Percentiles rank a stretch among this genome's conserved stretches.
Conservation (phyloP, 148 eudicot genomes). For the Rhododendron molle region DNA sequence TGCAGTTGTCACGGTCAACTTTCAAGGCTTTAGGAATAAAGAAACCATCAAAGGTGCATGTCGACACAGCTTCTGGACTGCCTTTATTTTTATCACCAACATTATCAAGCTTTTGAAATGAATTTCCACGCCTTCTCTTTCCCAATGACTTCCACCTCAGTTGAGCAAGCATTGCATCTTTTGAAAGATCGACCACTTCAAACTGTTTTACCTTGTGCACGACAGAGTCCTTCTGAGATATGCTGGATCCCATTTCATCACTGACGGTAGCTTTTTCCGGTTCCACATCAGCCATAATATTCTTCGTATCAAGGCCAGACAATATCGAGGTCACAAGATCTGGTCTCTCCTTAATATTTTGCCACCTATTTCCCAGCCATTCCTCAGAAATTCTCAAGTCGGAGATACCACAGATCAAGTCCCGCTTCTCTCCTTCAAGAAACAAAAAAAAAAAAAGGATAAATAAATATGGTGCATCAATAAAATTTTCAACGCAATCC, state of each 20-base stretch:
- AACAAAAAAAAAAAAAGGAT: background rate
- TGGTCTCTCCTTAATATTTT: slow-evolving; percentile 41
- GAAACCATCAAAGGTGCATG: slow-evolving; percentile 16
- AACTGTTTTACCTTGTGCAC: slow-evolving; percentile 12
- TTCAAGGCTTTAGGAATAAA: slow-evolving; percentile 23
- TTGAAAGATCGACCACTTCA: slow-evolving; percentile 36
- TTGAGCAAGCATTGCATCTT: slow-evolving; percentile 46
- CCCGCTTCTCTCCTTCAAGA: slow-evolving; percentile 60
- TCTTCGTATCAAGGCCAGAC: slow-evolving; percentile 9
- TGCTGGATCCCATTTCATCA: slow-evolving; percentile 2
- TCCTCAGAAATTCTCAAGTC: slow-evolving; percentile 74
- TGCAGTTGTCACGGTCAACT: slow-evolving; percentile 64
- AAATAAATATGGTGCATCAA: background rate
- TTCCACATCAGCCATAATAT: background rate
- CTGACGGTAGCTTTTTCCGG: background rate
- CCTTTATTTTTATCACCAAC: slow-evolving; percentile 14
- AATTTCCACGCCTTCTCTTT: slow-evolving; percentile 48
- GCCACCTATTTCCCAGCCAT: slow-evolving; percentile 71
- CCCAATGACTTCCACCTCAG: slow-evolving; percentile 58
- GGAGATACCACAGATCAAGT: slow-evolving; percentile 23
- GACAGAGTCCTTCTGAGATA: background rate
- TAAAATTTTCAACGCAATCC: background rate
- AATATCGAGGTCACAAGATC: slow-evolving; percentile 43
- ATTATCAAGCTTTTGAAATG: slow-evolving; percentile 26
- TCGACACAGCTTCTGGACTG: slow-evolving; percentile 10